These are phyloP conservation scores for Mortierella sp. DNA, from an alignment of 371 early-diverging fungal genomes.

Conservation along the genomic window DNA sequence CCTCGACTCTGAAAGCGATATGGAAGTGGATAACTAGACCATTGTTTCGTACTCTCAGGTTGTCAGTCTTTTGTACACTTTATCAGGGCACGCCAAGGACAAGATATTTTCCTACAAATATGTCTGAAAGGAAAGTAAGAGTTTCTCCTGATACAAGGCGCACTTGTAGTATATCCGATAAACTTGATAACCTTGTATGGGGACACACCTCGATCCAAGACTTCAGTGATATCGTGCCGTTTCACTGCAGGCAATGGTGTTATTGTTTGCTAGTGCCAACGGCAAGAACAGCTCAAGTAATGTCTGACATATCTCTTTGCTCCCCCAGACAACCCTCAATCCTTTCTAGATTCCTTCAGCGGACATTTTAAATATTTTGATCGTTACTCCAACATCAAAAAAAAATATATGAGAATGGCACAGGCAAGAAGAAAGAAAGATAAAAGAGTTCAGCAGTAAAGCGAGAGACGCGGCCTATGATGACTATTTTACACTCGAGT, in stretches of 20 bases:
- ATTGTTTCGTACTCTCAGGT: background rate
- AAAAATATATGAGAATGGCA: constrained; percentile 7
- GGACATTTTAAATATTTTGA: too few relatives aligned
- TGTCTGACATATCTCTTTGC: background rate
- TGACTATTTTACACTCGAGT: background rate
- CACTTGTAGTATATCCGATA: background rate
- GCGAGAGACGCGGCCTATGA: background rate
- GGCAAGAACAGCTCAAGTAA: background rate
- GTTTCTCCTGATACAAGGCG: constrained; percentile 3
- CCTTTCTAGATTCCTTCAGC: background rate
- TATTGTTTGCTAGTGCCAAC: background rate
- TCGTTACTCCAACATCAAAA: too few relatives aligned
- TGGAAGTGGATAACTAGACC: constrained; percentile 29
- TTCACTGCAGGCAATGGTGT: background rate
- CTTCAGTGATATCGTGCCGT: background rate
- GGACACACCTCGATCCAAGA: background rate
- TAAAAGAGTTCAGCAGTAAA: background rate
- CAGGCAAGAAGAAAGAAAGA: too few relatives aligned
- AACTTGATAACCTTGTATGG: constrained; percentile 1
- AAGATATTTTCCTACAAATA: too few relatives aligned
- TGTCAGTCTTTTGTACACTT: background rate
- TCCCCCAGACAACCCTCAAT: background rate
- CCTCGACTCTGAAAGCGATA: constrained; percentile 2
- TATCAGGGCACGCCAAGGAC: background rate
- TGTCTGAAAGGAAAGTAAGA: constrained; percentile 10